Evolutionary conservation across 352 stramenopile species (phyloP), one percentile per base, ranked within the genome.

Genomic region (Thraustotheca clavata): DNA sequence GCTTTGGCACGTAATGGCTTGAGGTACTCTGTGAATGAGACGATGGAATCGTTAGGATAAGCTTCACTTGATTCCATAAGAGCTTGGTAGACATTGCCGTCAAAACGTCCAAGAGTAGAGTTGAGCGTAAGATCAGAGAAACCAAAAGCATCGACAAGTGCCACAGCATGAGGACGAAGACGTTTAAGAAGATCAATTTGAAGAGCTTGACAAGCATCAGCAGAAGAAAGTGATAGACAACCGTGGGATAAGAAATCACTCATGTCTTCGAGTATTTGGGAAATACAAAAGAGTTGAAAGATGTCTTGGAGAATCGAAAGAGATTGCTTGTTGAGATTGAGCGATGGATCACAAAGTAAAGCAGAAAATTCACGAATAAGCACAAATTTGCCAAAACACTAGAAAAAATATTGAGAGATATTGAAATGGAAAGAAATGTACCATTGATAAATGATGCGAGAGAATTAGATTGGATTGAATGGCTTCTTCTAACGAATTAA

Each of bases 131-230:
- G 60, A 61, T 94, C 83, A 31, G 73, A 79, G 36, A 92, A 59
- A 69, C 90, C 80, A 67, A 89, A 94, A 29, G 76, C 70, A 49
- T 94, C 84, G 8, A 87, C 77, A 11, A 94, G 73, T 46, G 73
- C 61, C 40, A 94, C 83, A 5, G 79, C 79, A 34, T 91, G 75
- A 0, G 54, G n/a, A 40, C 84, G 80, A 31, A 89, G 70, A 22
- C 67, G 71, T 5, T 9, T 24, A 14, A 63, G 36, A 14, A 63
- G 22, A 3, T 5, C 6, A 8, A 54, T 20, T n/a, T 49, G 55
- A n/a, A n/a, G 55, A 3, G 18, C 27, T 4, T 63, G 33, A n/a
- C 20, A 39, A 18, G 7, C 8, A n/a, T 24, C 18, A 8, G 27
- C 27, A 1, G 36, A 18, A 24, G 34, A 35, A 2, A 39, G 14